These are phyloP conservation scores for Xylariomycetidae sp. DNA, from an alignment of 2,329 filamentous ascomycete species.

Conservation along the genomic window DNA sequence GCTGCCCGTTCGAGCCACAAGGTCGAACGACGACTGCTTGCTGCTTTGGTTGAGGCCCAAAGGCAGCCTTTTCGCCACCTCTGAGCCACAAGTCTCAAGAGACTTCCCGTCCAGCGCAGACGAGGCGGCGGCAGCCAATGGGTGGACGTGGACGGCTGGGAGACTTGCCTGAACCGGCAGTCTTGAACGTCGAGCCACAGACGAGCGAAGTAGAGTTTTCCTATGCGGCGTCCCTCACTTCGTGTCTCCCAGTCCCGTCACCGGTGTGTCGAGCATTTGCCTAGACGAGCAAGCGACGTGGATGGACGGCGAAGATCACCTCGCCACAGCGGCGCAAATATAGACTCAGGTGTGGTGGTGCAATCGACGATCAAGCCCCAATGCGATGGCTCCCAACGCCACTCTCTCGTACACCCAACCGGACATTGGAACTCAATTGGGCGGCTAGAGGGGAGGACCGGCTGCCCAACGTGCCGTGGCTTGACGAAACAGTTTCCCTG, in stretches of 20 bases:
- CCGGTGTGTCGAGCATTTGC: not conserved
- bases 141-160: not conserved
- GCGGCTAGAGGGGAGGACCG: too few relatives aligned
- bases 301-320: not conserved
- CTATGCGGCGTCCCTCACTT: not conserved
- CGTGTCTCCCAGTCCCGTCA: not conserved
- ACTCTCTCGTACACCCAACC: too few relatives aligned
- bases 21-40: not conserved
- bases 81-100: not conserved
- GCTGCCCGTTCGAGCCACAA: not conserved
- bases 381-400: not conserved
- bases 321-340: not conserved
- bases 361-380: too few relatives aligned
- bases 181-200: not conserved
- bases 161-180: not conserved
- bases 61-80: not conserved
- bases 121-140: conserved; percentile 1
- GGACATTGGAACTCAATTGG: too few relatives aligned
- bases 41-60: not conserved
- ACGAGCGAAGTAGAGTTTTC: not conserved
- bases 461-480: too few relatives aligned
- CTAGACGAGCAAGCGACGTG: not conserved
- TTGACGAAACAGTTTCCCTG: too few relatives aligned
- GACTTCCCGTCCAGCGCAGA: not conserved
- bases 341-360: not conserved